These are phyloP conservation scores for Lichtheimia ornata DNA, from an alignment of 371 early-diverging fungal genomes.

Conservation along the genomic window DNA sequence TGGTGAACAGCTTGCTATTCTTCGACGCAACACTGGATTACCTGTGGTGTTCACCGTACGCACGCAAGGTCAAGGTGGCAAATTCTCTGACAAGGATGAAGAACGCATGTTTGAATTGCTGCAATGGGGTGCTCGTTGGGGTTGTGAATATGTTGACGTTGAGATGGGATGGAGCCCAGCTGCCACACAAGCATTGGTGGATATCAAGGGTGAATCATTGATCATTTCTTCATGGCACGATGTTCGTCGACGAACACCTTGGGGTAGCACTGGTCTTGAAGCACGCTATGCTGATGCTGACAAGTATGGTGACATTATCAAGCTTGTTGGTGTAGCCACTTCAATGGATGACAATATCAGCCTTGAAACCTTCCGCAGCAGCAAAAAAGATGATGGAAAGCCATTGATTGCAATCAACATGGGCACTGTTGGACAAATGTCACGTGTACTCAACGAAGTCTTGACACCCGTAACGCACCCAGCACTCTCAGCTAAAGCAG, in stretches of 20 bases:
- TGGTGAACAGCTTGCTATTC: slow-evolving; percentile 75
- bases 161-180: slow-evolving; percentile 63
- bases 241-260: slow-evolving; percentile 59
- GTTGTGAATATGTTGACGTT: slow-evolving; percentile 94
- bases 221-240: slow-evolving; percentile 94
- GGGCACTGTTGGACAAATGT: slow-evolving; percentile 87
- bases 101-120: slow-evolving; percentile 69
- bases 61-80: slow-evolving; percentile 85
- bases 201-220: slow-evolving; percentile 57
- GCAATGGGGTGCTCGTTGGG: slow-evolving; percentile 76
- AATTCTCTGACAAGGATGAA: slow-evolving; percentile 71
- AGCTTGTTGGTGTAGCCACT: slow-evolving; percentile 85
- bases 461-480: slow-evolving; percentile 95
- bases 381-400: slow-evolving; percentile 34
- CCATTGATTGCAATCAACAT: slow-evolving; percentile 94
- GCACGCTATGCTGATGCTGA: slow-evolving; percentile 54
- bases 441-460: slow-evolving; percentile 82
- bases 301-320: slow-evolving; percentile 82
- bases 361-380: slow-evolving; percentile 63
- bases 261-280: slow-evolving; percentile 63
- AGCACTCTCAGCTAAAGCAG: slow-evolving; percentile 77
- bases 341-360: slow-evolving; percentile 79
- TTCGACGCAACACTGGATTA: slow-evolving; percentile 67
- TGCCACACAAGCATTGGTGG: slow-evolving; percentile 52
- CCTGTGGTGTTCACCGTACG: slow-evolving; percentile 96